Conservation (phyloP, 306 rosid species). For the Castanopsis chinensis region DNA sequence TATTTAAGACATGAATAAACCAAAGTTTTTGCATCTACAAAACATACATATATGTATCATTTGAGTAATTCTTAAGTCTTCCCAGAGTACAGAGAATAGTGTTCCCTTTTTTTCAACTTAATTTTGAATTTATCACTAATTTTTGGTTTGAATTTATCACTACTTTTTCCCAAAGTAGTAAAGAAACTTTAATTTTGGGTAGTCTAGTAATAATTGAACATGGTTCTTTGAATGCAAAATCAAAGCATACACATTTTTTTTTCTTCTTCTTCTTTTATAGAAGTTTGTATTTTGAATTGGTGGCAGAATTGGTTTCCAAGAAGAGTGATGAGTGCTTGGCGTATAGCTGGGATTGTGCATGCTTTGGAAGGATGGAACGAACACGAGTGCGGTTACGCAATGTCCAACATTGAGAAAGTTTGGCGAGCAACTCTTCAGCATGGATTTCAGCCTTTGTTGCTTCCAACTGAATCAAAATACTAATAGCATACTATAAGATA, state of each 20-base stretch:
- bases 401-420: constrained; percentile 43
- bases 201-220: not conserved
- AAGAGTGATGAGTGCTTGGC: constrained; percentile 82
- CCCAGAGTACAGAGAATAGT: rapidly evolving
- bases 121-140: too few relatives aligned
- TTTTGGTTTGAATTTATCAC: too few relatives aligned
- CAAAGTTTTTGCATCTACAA: too few relatives aligned
- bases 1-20: too few relatives aligned
- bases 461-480: too few relatives aligned
- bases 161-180: too few relatives aligned
- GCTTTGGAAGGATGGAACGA: constrained; percentile 62
- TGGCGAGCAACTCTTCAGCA: constrained; percentile 66
- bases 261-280: not conserved
- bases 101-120: rapidly evolving
- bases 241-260: not conserved
- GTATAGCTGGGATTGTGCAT: constrained; percentile 69
- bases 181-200: constrained; percentile 7
- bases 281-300: not conserved
- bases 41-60: too few relatives aligned
- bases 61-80: too few relatives aligned
- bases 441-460: constrained; percentile 51
- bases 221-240: not conserved
- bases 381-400: constrained; percentile 54
- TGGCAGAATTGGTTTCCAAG: constrained; percentile 76
- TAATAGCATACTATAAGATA: too few relatives aligned